These are phyloP conservation scores for Simplicillium sp. DNA, from an alignment of 2,329 filamentous ascomycete genomes.

Conservation along the genomic window DNA sequence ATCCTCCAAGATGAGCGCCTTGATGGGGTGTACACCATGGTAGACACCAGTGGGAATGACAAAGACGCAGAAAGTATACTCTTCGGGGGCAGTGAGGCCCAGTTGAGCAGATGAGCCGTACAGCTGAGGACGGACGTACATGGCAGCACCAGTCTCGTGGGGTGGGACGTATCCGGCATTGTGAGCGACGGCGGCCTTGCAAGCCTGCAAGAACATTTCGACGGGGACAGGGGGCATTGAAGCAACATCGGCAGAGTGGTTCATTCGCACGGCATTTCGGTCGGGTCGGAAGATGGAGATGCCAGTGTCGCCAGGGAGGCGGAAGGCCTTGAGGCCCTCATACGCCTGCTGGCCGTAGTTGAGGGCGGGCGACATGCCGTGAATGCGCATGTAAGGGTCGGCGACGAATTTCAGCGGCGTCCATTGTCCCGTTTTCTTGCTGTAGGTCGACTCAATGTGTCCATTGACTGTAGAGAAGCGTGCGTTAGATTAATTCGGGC, in stretches of 20 bases:
- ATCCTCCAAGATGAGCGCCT: slow-evolving; percentile 78
- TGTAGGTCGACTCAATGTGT: slow-evolving; percentile 84
- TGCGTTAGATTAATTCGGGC: no score
- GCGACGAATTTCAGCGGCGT: slow-evolving; percentile 66
- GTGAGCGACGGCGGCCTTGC: slow-evolving; percentile 71
- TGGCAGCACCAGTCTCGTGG: slow-evolving; percentile 75
- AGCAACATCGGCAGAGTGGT: slow-evolving; percentile 74
- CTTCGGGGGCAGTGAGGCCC: slow-evolving; percentile 76
- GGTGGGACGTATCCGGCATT: slow-evolving; percentile 91
- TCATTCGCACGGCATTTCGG: slow-evolving; percentile 76
- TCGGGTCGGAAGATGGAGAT: slow-evolving; percentile 85
- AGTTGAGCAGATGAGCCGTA: slow-evolving; percentile 85
- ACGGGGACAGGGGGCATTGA: slow-evolving; percentile 75
- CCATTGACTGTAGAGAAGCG: slow-evolving; percentile 64
- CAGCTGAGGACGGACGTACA: slow-evolving; percentile 85
- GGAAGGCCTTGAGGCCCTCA: slow-evolving; percentile 97
- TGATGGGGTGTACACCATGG: slow-evolving; percentile 82
- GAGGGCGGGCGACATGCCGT: slow-evolving; percentile 88
- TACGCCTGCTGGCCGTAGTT: slow-evolving; percentile 98
- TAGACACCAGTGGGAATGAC: slow-evolving; percentile 91
- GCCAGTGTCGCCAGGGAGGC: slow-evolving; percentile 53
- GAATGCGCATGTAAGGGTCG: slow-evolving; percentile 78
- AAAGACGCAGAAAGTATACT: slow-evolving; percentile 86
- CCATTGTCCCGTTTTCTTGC: slow-evolving; percentile 66
- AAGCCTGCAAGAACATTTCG: slow-evolving; percentile 65